Base-by-base conservation (phyloP, 495 filamentous ascomycete genomes). In the Antarctomyces pellizariae region DNA sequence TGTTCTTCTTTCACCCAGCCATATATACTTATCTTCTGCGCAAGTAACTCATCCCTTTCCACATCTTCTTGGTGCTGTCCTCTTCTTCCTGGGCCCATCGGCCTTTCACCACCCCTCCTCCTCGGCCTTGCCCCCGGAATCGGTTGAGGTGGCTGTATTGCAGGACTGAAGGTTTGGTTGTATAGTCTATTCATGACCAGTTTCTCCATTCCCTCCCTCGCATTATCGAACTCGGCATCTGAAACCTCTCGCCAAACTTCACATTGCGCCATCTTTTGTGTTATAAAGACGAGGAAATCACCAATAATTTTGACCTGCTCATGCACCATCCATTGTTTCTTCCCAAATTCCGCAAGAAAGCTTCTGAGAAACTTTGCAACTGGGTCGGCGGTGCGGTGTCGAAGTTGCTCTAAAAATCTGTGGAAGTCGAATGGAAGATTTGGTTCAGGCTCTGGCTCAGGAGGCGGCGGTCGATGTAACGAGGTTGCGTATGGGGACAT, bases 21-120 rank as follows among this genome's bases (percentile, higher is more conserved):
- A 46, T 99, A 99, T 25, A 99, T 95, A 18, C 72, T 67, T 33
- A 99, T 75, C 53, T 93, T 95, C 48, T 95, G 89, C 2, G 80
- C 75, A 26, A 99, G 52, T 11, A 99, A 65, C 26, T 91, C 86
- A 47, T 99, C 86, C 15, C 86, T 61, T 44, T 99, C 86, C 26
- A 99, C 79, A 48, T 99, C 86, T 47, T 99, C 86, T 48, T 99
- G 89, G 44, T 99, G 86, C 44, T 99, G 86, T 4, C 86, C 86
- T 36, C 71, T 62, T 35, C 86, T 61, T 25, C 86, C 84, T 0
- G 79, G 77, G 4, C 80, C 76, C 44, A 75, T 55, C 1, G 64
- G 57, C 24, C 67, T 62, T 28, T 82, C 74, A 13, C 59, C 57
- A 29, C 68, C 65, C 38, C 64, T 68, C 35, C 64, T 58, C 42